A percentile compares a stretch with the other conserved stretches of the same genome.
Evolutionary conservation across 768 basidiomycete genomes (phyloP).

Genomic region (Leccinum rimulosum): DNA sequence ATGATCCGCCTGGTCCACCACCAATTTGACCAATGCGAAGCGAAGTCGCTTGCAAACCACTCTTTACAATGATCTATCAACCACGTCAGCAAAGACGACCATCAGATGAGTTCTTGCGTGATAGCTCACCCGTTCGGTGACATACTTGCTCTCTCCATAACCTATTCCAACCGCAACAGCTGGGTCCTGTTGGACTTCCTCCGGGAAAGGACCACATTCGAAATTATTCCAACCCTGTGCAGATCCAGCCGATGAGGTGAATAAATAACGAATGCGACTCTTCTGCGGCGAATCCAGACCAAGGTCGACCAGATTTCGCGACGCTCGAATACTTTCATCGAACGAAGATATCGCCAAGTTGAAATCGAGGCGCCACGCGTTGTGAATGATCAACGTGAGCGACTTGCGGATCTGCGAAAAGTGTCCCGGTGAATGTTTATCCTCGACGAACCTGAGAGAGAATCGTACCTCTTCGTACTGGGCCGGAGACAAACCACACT

Average conservation of each 20-base stretch:
- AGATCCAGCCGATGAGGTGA: constrained; percentile 41
- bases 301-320: constrained; percentile 36
- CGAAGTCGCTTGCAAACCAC: constrained; percentile 35
- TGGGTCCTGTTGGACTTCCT: constrained; percentile 33
- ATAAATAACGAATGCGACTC: constrained; percentile 33
- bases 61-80: constrained; percentile 37
- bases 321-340: constrained; percentile 40
- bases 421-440: too few relatives aligned
- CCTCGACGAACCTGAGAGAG: too few relatives aligned
- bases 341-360: constrained; percentile 41
- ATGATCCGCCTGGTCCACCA: constrained; percentile 41
- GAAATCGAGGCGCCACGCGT: constrained; percentile 45
- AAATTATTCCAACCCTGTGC: constrained; percentile 30
- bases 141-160: constrained; percentile 48
- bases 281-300: constrained; percentile 28
- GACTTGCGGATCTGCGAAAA: constrained; percentile 30
- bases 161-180: constrained; percentile 38
- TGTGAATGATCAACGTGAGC: constrained; percentile 39
- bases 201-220: constrained; percentile 32
- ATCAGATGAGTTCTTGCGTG: too few relatives aligned
- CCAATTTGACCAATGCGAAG: constrained; percentile 47
- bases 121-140: constrained; percentile 33
- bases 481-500: constrained; percentile 30
- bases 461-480: constrained; percentile 18
- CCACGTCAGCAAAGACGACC: neutral